Evolutionary conservation across 208 protist species (phyloP), one percentile per base, ranked within the genome.

Genomic region (Wallacemonas collosoma): DNA sequence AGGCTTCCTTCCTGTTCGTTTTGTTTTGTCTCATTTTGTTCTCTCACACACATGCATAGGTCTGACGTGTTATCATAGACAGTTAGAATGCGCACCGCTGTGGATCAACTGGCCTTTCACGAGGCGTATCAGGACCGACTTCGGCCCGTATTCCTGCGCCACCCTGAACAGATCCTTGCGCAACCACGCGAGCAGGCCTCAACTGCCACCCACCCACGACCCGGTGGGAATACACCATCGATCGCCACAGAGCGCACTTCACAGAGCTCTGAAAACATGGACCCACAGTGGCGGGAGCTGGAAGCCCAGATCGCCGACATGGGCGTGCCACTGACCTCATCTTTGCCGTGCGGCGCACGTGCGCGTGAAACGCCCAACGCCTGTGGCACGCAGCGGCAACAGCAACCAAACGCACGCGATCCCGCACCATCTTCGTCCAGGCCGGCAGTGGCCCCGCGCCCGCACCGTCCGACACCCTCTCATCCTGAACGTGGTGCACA

Each of bases 91-190:
- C 66, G 71, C 8, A 54, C 68, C n/a, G 77, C 77, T 41, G 70
- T 66, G 35, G 72, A 86, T 26, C 73, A 84, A 3, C 47, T 83
- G 43, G 77, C 75, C 0, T 80, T 89, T 50, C 87, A 92, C 63
- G 67, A 82, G n/a, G 65, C 40, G 14, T 86, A 81, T 45, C 80
- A 88, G 48, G 77, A 87, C 56, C 74, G 78, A 11, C 66, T 91
- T 54, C 48, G 74, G 36, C 56, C 76, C 44, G 73, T 81, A 2
- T 64, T 86, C 35, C 60, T 65, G 38, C 4, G 7, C 43, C 39
- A 26, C 3, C 35, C 68, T 17, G 43, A 55, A 8, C 68, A 35
- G 15, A 26, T 72, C 48, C 43, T 72, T 12, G 40, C 50, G 17
- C 53, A 9, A n/a, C 17, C 51, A 1, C 68, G 39, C 36, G 40